Evolutionary conservation across 306 rosid genomes (phyloP).

Genomic region (Cucumis cinereus): DNA sequence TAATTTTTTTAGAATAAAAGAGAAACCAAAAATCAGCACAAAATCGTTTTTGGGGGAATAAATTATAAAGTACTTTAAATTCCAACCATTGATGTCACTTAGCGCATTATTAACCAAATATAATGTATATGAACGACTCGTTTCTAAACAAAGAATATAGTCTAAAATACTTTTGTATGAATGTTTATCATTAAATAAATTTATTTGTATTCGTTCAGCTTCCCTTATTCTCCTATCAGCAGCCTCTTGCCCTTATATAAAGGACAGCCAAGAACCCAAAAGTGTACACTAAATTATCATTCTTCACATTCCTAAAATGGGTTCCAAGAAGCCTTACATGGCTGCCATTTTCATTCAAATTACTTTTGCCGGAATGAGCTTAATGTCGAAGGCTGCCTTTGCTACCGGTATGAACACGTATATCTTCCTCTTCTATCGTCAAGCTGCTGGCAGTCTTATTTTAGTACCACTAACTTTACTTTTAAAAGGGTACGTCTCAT

Average conservation of each 20-base stretch:
- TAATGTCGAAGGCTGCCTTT: slow-evolving; percentile 43
- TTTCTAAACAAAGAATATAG: neutral
- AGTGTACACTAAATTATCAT: neutral
- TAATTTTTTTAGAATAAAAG: no score
- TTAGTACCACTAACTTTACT: neutral
- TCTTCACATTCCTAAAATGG: neutral
- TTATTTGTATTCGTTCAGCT: neutral
- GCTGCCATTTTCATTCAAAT: slow-evolving; percentile 32
- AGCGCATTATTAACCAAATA: neutral
- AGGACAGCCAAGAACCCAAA: neutral
- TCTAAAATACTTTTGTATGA: neutral
- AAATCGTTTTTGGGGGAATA: neutral
- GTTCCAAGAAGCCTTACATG: slow-evolving; percentile 36
- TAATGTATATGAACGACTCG: neutral
- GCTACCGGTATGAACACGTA: slow-evolving; percentile 23
- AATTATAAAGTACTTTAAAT: slow-evolving; percentile 2
- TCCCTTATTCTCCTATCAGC: neutral
- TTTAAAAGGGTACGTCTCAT: neutral
- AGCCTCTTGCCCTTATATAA: neutral
- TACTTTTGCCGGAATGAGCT: slow-evolving; percentile 33
- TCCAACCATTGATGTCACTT: neutral
- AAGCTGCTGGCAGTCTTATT: neutral
- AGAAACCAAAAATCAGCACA: neutral
- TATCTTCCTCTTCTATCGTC: slow-evolving; percentile 12
- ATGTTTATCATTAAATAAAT: no score